Evolutionary conservation across 306 rosid genomes (phyloP).

Genomic region (Quercus wislizeni): DNA sequence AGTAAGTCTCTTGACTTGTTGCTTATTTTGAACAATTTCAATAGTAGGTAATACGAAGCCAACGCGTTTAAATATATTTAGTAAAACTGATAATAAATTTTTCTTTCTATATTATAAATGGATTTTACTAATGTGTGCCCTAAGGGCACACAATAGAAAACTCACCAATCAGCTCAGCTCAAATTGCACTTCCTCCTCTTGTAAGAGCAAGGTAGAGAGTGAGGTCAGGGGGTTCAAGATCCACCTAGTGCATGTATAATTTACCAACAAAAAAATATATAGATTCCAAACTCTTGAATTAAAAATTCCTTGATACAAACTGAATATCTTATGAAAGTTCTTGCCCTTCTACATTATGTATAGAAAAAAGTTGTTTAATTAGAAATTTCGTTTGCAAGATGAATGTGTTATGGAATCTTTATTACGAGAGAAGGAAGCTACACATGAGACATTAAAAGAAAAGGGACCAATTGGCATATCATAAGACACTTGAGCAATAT

Average conservation of each 20-base stretch:
- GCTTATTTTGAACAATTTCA: neutral
- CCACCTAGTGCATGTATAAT: no score
- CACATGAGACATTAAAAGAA: neutral
- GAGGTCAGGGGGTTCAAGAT: no score
- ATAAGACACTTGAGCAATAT: neutral
- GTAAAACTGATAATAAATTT: neutral
- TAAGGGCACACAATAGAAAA: neutral
- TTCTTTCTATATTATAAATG: neutral
- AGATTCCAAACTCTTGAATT: neutral
- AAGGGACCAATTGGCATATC: neutral
- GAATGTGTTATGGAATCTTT: neutral
- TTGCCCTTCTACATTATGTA: neutral
- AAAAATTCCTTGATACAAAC: neutral
- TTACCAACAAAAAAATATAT: no score
- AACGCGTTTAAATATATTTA: neutral
- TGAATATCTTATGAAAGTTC: neutral
- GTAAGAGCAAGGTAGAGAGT: no score
- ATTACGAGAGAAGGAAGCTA: neutral
- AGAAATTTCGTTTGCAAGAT: neutral
- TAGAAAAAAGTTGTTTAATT: neutral
- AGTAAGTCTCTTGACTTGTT: constrained; percentile 46
- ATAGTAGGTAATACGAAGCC: neutral
- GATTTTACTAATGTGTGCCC: no score
- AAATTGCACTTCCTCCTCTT: no score
- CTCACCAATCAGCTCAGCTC: no score